Evolutionary conservation across 768 basidiomycete species (phyloP), one percentile per base, ranked within the genome.

Genomic region (Scleroderma citrinum): DNA sequence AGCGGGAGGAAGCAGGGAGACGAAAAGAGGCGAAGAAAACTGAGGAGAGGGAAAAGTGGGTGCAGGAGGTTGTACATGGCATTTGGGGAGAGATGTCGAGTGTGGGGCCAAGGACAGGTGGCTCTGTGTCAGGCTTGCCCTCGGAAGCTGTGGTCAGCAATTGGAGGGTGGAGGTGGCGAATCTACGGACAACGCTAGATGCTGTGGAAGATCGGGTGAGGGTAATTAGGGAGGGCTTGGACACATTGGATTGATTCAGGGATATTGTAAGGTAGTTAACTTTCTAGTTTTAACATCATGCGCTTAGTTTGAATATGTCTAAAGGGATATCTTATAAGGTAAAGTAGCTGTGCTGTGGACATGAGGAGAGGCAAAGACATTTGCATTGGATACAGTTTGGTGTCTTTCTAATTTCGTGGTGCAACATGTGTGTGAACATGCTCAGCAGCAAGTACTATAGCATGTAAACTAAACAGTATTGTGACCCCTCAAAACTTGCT

Each of bases 11-110:
- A 51, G 64, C 60, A 7, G 70, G 70, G 20, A 58, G 71, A 34
- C 60, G 69, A 31, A 81, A 75, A 65, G 73, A 75, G 65, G 47
- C 75, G 63, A 72, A 64, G 61, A 76, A 72, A 65, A 72, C 66
- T 56, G 83, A 80, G 63, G 87, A 87, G 61, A 74, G 80, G 68
- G 85, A 87, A 66, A 76, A 76, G 71, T 85, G 81, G 81, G 78
- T 87, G 50, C 82, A 85, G 60, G 79, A 80, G 4, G 77, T 89
- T 46, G 78, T 88, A 42, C 77, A 77, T 26, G 76, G 79, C n/a
- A 66, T 89, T 44, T 82, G 83, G 79, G 85, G 85, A 35, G 86
- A 88, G 69, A 58, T 88, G 57, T 71, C 74, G 17, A 69, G 65
- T 41, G 75, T 72, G 31, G 78, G 76, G 58, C 56, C 26, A 17